Evolutionary conservation across 2,329 filamentous ascomycete species (phyloP).

Genomic region (Paradendryphiella salina): DNA sequence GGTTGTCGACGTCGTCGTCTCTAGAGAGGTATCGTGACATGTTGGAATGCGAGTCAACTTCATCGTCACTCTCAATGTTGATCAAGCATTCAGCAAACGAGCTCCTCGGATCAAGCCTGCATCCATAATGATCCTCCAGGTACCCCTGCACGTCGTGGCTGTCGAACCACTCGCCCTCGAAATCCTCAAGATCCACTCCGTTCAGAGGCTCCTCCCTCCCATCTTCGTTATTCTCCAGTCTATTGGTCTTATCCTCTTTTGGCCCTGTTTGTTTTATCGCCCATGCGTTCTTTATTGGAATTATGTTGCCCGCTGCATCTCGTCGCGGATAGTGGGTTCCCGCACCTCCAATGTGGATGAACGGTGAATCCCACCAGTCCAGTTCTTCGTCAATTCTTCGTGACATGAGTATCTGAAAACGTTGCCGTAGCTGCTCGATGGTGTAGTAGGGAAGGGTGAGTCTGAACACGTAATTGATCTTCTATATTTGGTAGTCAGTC

Average conservation of each 20-base stretch:
- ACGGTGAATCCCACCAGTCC: slow-evolving; percentile 63
- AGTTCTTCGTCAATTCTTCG: slow-evolving; percentile 55
- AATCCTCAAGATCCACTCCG: slow-evolving; percentile 61
- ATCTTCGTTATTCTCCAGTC: slow-evolving; percentile 18
- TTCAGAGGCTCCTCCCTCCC: slow-evolving; percentile 27
- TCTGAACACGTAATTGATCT: slow-evolving; percentile 62
- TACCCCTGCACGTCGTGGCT: slow-evolving; percentile 76
- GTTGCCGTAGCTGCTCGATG: slow-evolving; percentile 45
- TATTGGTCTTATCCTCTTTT: slow-evolving; percentile 34
- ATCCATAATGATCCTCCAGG: slow-evolving; percentile 62
- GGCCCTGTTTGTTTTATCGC: slow-evolving; percentile 42
- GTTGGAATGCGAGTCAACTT: neutral
- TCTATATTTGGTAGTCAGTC: slow-evolving; percentile 6
- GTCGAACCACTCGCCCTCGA: slow-evolving; percentile 77
- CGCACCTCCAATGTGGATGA: slow-evolving; percentile 67
- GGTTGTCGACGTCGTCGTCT: slow-evolving; percentile 2
- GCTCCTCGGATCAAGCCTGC: slow-evolving; percentile 63
- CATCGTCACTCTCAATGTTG: slow-evolving; percentile 30
- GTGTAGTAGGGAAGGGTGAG: slow-evolving; percentile 66
- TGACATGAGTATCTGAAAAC: slow-evolving; percentile 48
- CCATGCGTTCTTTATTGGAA: slow-evolving; percentile 39
- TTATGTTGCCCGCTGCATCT: slow-evolving; percentile 45
- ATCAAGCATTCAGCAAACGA: slow-evolving; percentile 60
- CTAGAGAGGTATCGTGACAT: neutral
- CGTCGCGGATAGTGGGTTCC: slow-evolving; percentile 64